Conservation (phyloP, 2,329 filamentous ascomycete species). For the Pseudomassariella vexata region DNA sequence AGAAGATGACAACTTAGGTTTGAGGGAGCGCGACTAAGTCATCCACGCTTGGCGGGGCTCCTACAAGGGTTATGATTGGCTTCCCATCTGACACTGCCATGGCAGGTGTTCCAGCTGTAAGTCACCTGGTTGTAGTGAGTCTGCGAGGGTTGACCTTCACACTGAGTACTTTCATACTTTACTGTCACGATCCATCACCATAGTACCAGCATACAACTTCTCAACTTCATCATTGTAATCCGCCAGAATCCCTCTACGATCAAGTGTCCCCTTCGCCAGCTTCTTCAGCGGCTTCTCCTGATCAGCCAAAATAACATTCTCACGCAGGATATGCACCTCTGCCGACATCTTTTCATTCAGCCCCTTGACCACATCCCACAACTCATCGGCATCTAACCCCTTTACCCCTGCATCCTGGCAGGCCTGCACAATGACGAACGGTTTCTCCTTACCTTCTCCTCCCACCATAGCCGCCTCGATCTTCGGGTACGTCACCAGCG, state of each 20-base stretch:
- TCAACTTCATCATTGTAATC: constrained; percentile 5
- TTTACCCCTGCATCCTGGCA: background rate
- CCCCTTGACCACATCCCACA: background rate
- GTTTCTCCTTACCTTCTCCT: constrained; percentile 3
- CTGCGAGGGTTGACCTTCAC: too few relatives aligned
- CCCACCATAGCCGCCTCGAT: constrained; percentile 3
- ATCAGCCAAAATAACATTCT: constrained; percentile 5
- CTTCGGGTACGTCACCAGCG: background rate
- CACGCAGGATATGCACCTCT: constrained; percentile 2
- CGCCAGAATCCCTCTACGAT: constrained; percentile 2
- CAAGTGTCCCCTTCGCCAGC: constrained; percentile 6
- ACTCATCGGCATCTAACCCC: background rate
- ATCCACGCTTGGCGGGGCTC: too few relatives aligned
- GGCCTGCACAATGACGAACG: constrained; percentile 4
- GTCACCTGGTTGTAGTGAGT: too few relatives aligned
- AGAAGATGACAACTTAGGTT: too few relatives aligned
- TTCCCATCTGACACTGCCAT: too few relatives aligned
- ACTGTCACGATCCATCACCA: too few relatives aligned
- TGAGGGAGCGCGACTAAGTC: too few relatives aligned
- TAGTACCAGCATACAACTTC: background rate
- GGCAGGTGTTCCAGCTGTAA: too few relatives aligned
- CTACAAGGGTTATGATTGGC: too few relatives aligned
- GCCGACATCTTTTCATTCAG: constrained; percentile 3
- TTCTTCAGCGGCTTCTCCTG: background rate
- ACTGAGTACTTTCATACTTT: too few relatives aligned